phyloP scores from a whole-genome alignment of 1,139 yeast genomes.

The Sugiyamaella japonica region DNA sequence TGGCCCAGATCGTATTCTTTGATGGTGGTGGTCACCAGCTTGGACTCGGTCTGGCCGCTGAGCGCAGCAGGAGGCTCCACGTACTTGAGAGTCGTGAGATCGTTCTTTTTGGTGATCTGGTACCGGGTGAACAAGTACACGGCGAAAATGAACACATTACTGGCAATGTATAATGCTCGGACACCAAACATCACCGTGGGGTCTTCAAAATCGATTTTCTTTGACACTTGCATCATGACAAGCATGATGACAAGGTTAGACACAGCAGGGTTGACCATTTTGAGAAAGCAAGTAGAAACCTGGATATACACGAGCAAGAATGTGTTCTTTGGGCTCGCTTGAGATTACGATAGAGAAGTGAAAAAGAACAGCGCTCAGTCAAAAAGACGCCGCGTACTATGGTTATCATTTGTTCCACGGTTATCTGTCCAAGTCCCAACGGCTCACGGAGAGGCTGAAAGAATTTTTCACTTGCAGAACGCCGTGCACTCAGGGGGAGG shows the following conservation, averaged over 20 bases:
- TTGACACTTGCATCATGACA: slow-evolving; percentile 95
- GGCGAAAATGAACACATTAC: slow-evolving; percentile 65
- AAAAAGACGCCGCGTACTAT: neutral
- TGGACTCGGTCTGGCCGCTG: slow-evolving; percentile 71
- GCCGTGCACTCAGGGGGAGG: slow-evolving; percentile 13
- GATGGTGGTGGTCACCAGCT: slow-evolving; percentile 82
- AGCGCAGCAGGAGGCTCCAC: slow-evolving; percentile 83
- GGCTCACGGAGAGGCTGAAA: slow-evolving; percentile 1
- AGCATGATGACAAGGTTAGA: slow-evolving; percentile 88
- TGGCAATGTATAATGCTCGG: slow-evolving; percentile 67
- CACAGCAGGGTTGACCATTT: slow-evolving; percentile 63
- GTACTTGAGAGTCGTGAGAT: slow-evolving; percentile 87
- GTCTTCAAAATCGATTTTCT: slow-evolving; percentile 86
- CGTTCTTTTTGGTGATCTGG: slow-evolving; percentile 68
- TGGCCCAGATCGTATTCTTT: slow-evolving; percentile 93
- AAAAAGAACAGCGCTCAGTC: neutral
- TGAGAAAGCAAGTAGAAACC: too few relatives aligned
- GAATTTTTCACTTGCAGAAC: slow-evolving; percentile 7
- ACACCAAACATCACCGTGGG: slow-evolving; percentile 73
- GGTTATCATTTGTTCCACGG: slow-evolving; percentile 1
- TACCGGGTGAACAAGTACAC: slow-evolving; percentile 65
- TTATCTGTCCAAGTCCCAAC: too few relatives aligned
- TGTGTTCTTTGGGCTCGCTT: too few relatives aligned
- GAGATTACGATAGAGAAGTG: neutral
- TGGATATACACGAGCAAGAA: too few relatives aligned